Conservation (phyloP, 805 yeast species). For the Yamadazyma laniorum region DNA sequence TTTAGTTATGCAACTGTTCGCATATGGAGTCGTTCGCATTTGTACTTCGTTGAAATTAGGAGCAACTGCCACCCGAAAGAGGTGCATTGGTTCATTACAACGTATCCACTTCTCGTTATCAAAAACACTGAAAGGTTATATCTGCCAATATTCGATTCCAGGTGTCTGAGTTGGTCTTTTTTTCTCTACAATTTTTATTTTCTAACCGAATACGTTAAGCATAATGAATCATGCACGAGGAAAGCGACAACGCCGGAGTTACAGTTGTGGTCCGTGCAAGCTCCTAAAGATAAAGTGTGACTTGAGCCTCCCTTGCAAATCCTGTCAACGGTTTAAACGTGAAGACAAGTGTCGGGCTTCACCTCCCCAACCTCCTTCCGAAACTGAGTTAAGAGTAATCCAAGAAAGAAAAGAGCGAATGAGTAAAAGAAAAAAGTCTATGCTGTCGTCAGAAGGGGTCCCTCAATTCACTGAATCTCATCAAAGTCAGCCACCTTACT, state of each 20-base stretch:
- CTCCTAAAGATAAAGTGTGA: conserved; percentile 55
- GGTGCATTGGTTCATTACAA: too few species aligned
- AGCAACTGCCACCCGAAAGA: too few species aligned
- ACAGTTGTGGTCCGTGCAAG: conserved; percentile 57
- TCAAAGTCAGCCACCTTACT: background rate
- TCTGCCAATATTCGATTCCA: too few species aligned
- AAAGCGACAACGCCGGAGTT: conserved; percentile 47
- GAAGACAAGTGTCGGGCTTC: conserved; percentile 34
- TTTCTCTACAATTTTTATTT: too few species aligned
- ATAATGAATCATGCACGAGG: conserved; percentile 2
- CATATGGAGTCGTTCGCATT: too few species aligned
- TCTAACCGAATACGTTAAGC: too few species aligned
- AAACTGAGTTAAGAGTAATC: conserved; percentile 33
- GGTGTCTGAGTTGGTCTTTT: too few species aligned
- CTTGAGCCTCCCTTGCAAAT: conserved; percentile 45
- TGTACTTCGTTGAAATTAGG: too few species aligned
- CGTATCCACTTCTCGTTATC: too few species aligned
- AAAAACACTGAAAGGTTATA: too few species aligned
- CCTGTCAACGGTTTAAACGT: conserved; percentile 41
- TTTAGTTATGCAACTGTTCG: too few species aligned
- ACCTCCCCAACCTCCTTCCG: conserved; percentile 47
- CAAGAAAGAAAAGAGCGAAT: conserved; percentile 28
- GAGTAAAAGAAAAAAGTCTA: conserved; percentile 8
- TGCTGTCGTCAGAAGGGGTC: background rate
- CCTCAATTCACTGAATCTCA: background rate